Conservation (phyloP, 306 rosid species). For the Spatholobus suberectus region DNA sequence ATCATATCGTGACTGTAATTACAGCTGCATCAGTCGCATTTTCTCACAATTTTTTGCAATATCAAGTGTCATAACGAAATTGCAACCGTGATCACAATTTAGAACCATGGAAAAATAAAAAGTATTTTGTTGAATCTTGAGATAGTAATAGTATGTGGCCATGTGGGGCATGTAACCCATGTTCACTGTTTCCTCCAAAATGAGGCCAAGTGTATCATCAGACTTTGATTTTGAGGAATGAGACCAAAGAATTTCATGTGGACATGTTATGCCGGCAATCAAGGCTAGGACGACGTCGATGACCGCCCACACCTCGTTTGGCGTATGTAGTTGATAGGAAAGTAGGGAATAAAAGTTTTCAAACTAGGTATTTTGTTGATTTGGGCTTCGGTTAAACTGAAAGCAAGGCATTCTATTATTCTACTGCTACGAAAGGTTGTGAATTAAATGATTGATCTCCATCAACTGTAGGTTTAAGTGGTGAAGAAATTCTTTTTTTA, state of each 20-base stretch:
- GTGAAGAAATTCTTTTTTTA: not conserved
- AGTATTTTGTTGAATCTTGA: slow-evolving; percentile 48
- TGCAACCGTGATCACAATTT: no score
- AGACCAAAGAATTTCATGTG: slow-evolving; percentile 43
- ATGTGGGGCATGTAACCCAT: slow-evolving; percentile 53
- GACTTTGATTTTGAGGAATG: slow-evolving; percentile 26
- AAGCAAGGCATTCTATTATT: slow-evolving; percentile 12
- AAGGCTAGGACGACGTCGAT: slow-evolving; percentile 36
- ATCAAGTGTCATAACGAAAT: no score
- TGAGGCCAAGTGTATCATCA: not conserved
- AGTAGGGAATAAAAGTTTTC: slow-evolving; percentile 26
- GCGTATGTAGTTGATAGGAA: slow-evolving; percentile 26
- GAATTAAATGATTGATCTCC: slow-evolving; percentile 33
- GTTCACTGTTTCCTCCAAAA: slow-evolving; percentile 45
- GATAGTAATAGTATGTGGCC: not conserved
- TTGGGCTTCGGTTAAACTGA: slow-evolving; percentile 29
- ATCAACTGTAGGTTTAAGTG: not conserved
- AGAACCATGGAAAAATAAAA: not conserved
- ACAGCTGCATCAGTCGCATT: no score
- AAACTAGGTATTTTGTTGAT: slow-evolving; percentile 19
- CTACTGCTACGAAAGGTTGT: not conserved
- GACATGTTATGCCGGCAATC: slow-evolving; percentile 55
- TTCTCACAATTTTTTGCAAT: no score
- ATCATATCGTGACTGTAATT: no score
- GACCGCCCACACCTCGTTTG: not conserved